These are phyloP conservation scores for Capronia coronata DNA, from an alignment of 2,329 filamentous ascomycete genomes.

Conservation along the genomic window DNA sequence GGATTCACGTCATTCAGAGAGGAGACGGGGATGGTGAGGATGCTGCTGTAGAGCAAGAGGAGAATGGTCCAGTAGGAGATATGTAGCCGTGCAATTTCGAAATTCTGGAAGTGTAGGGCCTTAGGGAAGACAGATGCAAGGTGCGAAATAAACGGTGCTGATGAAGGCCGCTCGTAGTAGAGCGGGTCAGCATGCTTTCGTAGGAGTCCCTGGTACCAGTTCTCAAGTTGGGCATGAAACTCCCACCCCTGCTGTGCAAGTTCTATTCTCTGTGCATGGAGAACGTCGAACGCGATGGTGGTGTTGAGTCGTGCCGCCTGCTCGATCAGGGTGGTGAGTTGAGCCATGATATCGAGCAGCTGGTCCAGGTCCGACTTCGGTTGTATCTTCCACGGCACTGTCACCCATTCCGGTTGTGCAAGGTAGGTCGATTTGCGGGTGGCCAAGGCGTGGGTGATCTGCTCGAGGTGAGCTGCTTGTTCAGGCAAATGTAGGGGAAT, in stretches of 20 bases:
- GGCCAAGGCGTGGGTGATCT: slow-evolving; percentile 31
- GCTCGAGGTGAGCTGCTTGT: neutral
- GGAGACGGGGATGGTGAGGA: slow-evolving; percentile 1
- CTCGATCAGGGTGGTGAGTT: slow-evolving; percentile 7
- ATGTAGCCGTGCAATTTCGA: slow-evolving; percentile 11
- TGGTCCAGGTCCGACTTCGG: slow-evolving; percentile 25
- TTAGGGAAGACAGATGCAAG: slow-evolving; percentile 7
- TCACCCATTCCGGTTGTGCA: slow-evolving; percentile 30
- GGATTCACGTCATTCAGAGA: neutral
- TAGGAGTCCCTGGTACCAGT: slow-evolving; percentile 1
- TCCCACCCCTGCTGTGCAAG: slow-evolving; percentile 3
- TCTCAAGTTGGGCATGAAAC: slow-evolving; percentile 6
- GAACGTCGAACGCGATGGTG: neutral
- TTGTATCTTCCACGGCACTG: slow-evolving; percentile 29
- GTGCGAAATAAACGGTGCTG: neutral
- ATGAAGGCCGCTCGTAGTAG: slow-evolving; percentile 1
- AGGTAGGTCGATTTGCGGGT: slow-evolving; percentile 29
- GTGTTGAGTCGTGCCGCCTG: neutral
- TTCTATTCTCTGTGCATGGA: neutral
- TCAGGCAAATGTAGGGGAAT: neutral
- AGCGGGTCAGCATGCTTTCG: neutral
- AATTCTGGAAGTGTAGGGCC: slow-evolving; percentile 8
- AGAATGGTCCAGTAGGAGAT: slow-evolving; percentile 13
- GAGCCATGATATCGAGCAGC: slow-evolving; percentile 12
- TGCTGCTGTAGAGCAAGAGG: slow-evolving; percentile 7